Base-by-base conservation (phyloP, 2,329 filamentous ascomycete species). In the Phaeosphaeria sp. region DNA sequence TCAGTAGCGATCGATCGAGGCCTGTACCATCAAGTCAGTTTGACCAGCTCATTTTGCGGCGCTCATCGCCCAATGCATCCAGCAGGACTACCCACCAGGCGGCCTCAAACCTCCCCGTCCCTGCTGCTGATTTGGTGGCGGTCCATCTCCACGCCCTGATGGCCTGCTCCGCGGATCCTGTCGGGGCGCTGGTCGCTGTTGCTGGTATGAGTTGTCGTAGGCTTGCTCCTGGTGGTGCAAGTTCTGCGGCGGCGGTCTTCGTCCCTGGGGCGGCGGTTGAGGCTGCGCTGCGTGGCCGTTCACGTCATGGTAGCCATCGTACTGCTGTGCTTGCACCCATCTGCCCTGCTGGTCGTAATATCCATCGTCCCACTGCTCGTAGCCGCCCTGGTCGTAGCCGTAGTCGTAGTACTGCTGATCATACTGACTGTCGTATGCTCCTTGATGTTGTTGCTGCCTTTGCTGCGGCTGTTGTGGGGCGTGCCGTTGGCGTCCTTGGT, bases 331-430 rank as follows among this genome's bases (percentile, higher is more conserved):
- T 54, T 71, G 59, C 21, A 62, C 72, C 62, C 69, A 73, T 41
- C 67, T 66, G 46, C 60, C 68, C 49, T 74, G 74, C 54, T 68
- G 64, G 50, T 76, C 59, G 54, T 76, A 71, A 48, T 76, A 72
- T 52, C 71, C 72, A 30, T 75, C 67, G 42, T 74, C 67, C 67
- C 73, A 78, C 59, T 74, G 71, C 50, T 71, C 70, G 53, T 75
- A 66, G 47, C 68, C 67, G 25, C 66, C 67, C 56, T 77, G 72
- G 52, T 74, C 68, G 55, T 77, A 72, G 52, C 69, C 69, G 51
- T 74, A 68, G 47, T 73, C 70, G 56, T 76, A 71, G 46, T 75
- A 67, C 48, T 73, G 69, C 46, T 69, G 60, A 49, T 72, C 67
- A 51, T 69, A 63, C 52, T 72, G 66, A 22, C 73, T 70, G 42